phyloP scores from a whole-genome alignment of 1,284 basidiomycete genomes.

The Phenoliferia sp. region DNA sequence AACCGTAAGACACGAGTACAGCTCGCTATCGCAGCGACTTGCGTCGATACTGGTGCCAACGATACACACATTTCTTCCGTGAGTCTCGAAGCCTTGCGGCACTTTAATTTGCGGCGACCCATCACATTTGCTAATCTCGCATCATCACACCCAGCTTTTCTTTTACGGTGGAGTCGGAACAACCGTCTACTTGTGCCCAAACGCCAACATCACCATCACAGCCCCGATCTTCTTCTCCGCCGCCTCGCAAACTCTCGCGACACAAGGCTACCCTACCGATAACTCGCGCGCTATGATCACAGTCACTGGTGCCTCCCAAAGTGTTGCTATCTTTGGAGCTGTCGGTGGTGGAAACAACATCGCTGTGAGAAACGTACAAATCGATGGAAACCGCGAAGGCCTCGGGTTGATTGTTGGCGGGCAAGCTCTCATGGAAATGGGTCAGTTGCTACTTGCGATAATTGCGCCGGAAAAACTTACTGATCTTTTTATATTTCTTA shows the following conservation, averaged over 20 bases:
- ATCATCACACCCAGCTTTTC: not conserved
- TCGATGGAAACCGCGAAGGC: conserved; percentile 42
- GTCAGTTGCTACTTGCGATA: no score
- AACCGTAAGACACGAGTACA: not conserved
- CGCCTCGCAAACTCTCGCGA: conserved; percentile 48
- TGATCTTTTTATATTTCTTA: no score
- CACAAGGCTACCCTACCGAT: conserved; percentile 45
- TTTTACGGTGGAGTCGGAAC: conserved; percentile 40
- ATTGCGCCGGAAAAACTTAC: no score
- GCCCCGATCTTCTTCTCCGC: conserved; percentile 48
- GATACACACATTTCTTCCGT: not conserved
- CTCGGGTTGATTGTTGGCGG: conserved; percentile 31
- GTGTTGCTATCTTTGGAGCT: conserved; percentile 34
- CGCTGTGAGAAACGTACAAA: conserved; percentile 34
- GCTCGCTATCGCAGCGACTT: not conserved
- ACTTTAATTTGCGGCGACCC: not conserved
- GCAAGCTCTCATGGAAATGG: not conserved
- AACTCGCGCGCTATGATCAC: conserved; percentile 43
- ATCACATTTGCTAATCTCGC: not conserved
- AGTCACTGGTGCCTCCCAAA: conserved; percentile 39
- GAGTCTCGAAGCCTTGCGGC: not conserved
- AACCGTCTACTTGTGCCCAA: conserved; percentile 47
- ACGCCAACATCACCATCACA: conserved; percentile 42
- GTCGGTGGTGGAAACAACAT: conserved; percentile 32
- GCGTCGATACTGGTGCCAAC: not conserved